These are phyloP conservation scores for Aspergillus haitiensis DNA, from an alignment of 495 filamentous ascomycete genomes.

Conservation along the genomic window DNA sequence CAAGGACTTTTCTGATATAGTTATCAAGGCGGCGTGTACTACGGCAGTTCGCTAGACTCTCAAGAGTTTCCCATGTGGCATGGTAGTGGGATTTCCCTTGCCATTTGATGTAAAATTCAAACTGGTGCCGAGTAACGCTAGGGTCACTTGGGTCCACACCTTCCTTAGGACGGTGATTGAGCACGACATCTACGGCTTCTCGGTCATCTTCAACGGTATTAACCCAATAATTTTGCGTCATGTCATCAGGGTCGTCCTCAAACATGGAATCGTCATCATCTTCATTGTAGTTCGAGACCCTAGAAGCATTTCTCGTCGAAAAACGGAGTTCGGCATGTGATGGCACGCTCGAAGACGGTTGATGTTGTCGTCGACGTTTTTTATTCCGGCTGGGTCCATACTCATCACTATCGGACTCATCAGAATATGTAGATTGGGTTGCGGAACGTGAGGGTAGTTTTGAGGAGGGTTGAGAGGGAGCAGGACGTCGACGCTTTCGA, in stretches of 20 bases:
- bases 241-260: constrained; percentile 63
- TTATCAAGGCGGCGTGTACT: constrained; percentile 89
- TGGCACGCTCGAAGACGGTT: constrained; percentile 59
- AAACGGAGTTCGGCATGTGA: constrained; percentile 77
- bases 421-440: constrained; percentile 44
- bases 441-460: constrained; percentile 46
- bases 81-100: constrained; percentile 92
- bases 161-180: constrained; percentile 79
- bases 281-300: constrained; percentile 85
- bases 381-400: constrained; percentile 81
- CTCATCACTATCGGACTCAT: constrained; percentile 57
- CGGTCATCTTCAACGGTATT: constrained; percentile 66
- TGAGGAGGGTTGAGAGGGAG: constrained; percentile 42
- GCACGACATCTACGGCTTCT: constrained; percentile 83
- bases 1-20: constrained; percentile 80
- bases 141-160: constrained; percentile 56
- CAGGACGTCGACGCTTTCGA: constrained; percentile 45
- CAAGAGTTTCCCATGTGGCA: constrained; percentile 86
- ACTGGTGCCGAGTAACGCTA: constrained; percentile 72
- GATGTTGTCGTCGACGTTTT: constrained; percentile 61
- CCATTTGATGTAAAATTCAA: constrained; percentile 97
- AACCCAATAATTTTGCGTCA: constrained; percentile 64
- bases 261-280: constrained; percentile 74
- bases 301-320: constrained; percentile 82
- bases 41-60: constrained; percentile 62